Evolutionary conservation across 2,329 filamentous ascomycete genomes (phyloP).

Genomic region (Aspergillus japonicus): DNA sequence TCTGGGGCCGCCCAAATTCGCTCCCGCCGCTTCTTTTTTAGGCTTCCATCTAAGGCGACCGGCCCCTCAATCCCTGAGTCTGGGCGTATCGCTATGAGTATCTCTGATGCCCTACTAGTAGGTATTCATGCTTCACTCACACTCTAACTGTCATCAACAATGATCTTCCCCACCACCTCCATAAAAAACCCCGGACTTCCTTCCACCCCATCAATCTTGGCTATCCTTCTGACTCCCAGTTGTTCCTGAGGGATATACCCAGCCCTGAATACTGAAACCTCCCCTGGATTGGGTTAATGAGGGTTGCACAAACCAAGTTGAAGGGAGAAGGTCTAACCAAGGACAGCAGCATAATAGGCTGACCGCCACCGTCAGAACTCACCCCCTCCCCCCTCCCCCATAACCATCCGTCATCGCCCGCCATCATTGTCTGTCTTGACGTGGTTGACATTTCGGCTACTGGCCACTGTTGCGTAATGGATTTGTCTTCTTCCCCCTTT

Average conservation of each 20-base stretch:
- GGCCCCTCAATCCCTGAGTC: constrained; percentile 13
- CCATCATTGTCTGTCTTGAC: neutral
- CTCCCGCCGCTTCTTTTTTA: constrained; percentile 28
- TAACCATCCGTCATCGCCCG: neutral
- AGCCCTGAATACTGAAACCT: neutral
- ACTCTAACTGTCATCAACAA: too few relatives aligned
- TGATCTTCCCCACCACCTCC: too few relatives aligned
- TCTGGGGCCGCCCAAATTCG: constrained; percentile 18
- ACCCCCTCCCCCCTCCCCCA: neutral
- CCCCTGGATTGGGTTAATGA: neutral
- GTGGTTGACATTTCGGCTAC: neutral
- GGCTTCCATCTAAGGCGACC: constrained; percentile 17
- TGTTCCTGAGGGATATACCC: neutral
- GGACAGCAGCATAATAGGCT: neutral
- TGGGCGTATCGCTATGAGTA: neutral
- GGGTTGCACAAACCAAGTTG: constrained; percentile 6
- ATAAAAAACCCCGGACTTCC: neutral
- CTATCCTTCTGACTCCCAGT: neutral
- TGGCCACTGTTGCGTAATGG: constrained; percentile 3
- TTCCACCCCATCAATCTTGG: neutral
- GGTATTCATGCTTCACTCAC: too few relatives aligned
- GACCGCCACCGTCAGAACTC: constrained; percentile 2
- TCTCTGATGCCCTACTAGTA: neutral
- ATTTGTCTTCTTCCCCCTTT: neutral
- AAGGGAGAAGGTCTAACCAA: neutral